These are phyloP conservation scores for Omphalotus olearius DNA, from an alignment of 1,284 basidiomycete genomes.

Conservation along the genomic window DNA sequence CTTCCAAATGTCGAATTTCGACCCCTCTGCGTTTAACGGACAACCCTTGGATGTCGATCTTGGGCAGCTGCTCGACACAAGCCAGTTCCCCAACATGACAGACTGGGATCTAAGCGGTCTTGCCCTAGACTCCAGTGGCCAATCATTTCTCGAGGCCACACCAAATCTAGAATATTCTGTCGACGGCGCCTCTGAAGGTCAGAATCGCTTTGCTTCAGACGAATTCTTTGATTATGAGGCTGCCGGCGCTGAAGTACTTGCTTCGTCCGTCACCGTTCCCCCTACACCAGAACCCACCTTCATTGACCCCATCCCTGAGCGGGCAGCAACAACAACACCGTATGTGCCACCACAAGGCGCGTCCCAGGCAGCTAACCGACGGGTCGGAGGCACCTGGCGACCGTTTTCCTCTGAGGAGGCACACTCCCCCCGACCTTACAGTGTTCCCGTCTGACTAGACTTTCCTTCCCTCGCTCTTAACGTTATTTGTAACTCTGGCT, in stretches of 20 bases:
- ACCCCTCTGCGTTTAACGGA: slow-evolving; percentile 23
- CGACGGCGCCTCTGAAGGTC: too few species aligned
- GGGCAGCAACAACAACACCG: slow-evolving; percentile 9
- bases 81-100: not conserved
- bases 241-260: slow-evolving; percentile 1
- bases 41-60: slow-evolving; percentile 7
- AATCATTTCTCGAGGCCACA: too few species aligned
- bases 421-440: slow-evolving; percentile 10
- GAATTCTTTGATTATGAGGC: too few species aligned
- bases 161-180: slow-evolving; percentile 8
- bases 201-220: too few species aligned
- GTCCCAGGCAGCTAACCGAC: slow-evolving; percentile 38
- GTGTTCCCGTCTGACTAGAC: slow-evolving; percentile 1
- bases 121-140: slow-evolving; percentile 6
- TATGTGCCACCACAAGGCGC: slow-evolving; percentile 57
- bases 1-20: slow-evolving; percentile 30
- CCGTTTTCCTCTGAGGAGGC: slow-evolving; percentile 21
- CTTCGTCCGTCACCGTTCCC: not conserved
- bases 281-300: not conserved
- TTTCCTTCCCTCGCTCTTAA: too few species aligned
- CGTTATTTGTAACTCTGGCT: too few species aligned
- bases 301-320: too few species aligned
- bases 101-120: not conserved
- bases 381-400: slow-evolving; percentile 52
- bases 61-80: too few species aligned